These are phyloP conservation scores for Fraxinus americana DNA, from an alignment of 257 asterid genomes.

Conservation along the genomic window DNA sequence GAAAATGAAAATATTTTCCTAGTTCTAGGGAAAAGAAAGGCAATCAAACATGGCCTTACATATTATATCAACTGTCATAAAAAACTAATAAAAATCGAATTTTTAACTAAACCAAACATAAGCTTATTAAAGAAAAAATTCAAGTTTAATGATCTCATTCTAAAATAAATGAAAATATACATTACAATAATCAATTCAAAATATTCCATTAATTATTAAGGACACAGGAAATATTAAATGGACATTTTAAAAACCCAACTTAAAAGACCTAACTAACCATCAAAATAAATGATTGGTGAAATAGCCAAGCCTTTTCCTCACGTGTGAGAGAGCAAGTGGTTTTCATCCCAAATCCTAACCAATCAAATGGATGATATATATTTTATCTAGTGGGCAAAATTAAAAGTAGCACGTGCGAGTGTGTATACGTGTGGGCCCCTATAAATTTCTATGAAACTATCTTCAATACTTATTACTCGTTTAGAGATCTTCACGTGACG, in stretches of 20 bases:
- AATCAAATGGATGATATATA: background rate
- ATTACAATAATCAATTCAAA: no score
- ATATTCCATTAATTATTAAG: no score
- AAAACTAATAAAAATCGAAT: no score
- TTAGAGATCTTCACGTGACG: background rate
- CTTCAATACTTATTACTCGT: background rate
- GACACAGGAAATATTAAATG: no score
- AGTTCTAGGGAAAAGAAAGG: no score
- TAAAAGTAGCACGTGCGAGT: slow-evolving; percentile 3
- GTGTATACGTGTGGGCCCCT: background rate
- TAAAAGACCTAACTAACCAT: background rate
- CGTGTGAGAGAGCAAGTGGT: background rate
- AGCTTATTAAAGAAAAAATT: background rate
- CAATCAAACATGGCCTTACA: no score
- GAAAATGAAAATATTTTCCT: no score
- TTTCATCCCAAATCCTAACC: background rate
- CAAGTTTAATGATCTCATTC: background rate
- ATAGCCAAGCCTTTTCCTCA: background rate
- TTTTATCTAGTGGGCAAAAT: background rate
- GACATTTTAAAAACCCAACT: background rate
- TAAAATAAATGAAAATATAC: background rate
- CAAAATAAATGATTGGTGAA: background rate
- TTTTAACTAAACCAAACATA: no score
- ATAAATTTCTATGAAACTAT: background rate
- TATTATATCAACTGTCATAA: no score